Conservation (phyloP, 1,284 basidiomycete genomes). For the Cutaneotrichosporon spelunceum region DNA sequence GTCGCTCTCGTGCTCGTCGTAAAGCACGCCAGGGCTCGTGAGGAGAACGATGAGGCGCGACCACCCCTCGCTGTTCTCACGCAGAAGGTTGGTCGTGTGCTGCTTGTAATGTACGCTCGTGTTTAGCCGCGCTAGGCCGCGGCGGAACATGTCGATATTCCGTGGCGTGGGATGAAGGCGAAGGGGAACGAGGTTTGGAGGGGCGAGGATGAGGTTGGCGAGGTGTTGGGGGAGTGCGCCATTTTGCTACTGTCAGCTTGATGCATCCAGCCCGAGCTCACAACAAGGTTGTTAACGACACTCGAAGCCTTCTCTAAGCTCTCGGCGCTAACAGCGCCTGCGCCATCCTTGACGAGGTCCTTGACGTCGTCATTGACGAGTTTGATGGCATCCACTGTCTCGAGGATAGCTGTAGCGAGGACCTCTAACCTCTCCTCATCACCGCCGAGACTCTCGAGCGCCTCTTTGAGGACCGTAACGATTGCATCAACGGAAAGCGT, state of each 20-base stretch:
- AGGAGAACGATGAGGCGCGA: constrained; percentile 83
- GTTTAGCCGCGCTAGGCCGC: constrained; percentile 35
- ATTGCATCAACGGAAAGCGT: constrained; percentile 2
- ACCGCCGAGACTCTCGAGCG: neutral
- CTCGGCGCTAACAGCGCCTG: neutral
- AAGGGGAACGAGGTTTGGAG: constrained; percentile 29
- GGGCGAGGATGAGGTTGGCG: constrained; percentile 32
- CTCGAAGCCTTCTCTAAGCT: constrained; percentile 4
- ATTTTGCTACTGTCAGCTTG: constrained; percentile 6
- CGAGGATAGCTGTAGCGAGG: constrained; percentile 15
- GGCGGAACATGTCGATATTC: constrained; percentile 28
- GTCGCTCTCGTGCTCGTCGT: constrained; percentile 12
- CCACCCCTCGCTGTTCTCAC: constrained; percentile 97
- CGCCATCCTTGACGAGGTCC: constrained; percentile 3
- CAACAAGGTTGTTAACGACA: constrained; percentile 15
- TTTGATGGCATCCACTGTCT: constrained; percentile 20
- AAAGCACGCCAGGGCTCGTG: constrained; percentile 59
- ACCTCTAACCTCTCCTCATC: constrained; percentile 1
- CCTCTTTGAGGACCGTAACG: neutral
- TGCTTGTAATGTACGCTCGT: constrained; percentile 72
- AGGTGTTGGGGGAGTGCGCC: constrained; percentile 26
- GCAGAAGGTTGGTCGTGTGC: constrained; percentile 94
- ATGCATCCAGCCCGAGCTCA: constrained; percentile 8
- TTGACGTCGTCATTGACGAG: constrained; percentile 9
- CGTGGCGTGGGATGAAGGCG: constrained; percentile 36